Percentiles rank a stretch among this genome's conserved stretches.
phyloP scores from a whole-genome alignment of 2,329 filamentous ascomycete genomes.

The Neofusicoccum kwambonambiense region DNA sequence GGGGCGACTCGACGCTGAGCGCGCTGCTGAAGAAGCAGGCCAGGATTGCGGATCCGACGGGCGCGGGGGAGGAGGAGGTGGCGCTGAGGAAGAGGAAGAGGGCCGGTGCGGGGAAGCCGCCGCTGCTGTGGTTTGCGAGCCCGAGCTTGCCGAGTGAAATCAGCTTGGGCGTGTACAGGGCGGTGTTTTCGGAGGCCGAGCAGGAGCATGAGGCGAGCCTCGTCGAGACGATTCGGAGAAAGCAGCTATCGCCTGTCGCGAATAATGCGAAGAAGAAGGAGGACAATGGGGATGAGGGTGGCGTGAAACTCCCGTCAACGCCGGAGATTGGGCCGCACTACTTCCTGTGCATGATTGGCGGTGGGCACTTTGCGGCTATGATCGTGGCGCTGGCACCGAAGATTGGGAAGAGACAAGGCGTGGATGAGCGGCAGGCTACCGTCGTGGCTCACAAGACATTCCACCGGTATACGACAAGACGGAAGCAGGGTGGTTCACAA shows the following conservation, averaged over 20 bases:
- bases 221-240: slow-evolving; percentile 67
- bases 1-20: slow-evolving; percentile 64
- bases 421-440: slow-evolving; percentile 79
- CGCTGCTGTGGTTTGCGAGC: slow-evolving; percentile 83
- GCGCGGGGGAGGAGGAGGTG: slow-evolving; percentile 47
- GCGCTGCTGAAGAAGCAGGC: slow-evolving; percentile 81
- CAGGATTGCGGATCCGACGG: slow-evolving; percentile 61
- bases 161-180: slow-evolving; percentile 82
- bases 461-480: slow-evolving; percentile 91
- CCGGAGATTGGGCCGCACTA: slow-evolving; percentile 75
- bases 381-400: slow-evolving; percentile 84
- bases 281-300: slow-evolving; percentile 52
- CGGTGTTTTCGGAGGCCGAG: slow-evolving; percentile 73
- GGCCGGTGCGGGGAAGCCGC: slow-evolving; percentile 63
- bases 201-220: slow-evolving; percentile 62
- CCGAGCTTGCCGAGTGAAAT: slow-evolving; percentile 71
- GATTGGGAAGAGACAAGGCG: slow-evolving; percentile 66
- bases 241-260: slow-evolving; percentile 69
- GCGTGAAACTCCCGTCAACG: slow-evolving; percentile 55
- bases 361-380: slow-evolving; percentile 97
- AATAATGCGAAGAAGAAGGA: slow-evolving; percentile 35
- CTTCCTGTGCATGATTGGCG: slow-evolving; percentile 98
- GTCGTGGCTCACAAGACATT: slow-evolving; percentile 97
- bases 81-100: slow-evolving; percentile 50
- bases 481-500: slow-evolving; percentile 95